phyloP scores from a whole-genome alignment of 805 yeast species.

The Kuraishia hungarica region DNA sequence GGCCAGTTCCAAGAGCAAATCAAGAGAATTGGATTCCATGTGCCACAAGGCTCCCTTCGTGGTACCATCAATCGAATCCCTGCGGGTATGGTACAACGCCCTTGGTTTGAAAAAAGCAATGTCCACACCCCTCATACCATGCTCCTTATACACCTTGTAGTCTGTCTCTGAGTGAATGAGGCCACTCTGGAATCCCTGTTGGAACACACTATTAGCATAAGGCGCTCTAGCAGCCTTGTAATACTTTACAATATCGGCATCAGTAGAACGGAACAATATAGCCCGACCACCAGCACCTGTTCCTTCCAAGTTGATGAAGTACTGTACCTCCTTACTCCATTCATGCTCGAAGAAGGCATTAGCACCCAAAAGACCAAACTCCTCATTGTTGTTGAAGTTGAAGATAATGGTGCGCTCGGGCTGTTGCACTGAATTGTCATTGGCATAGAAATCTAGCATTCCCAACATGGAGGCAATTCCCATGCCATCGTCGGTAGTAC shows the following conservation, averaged over 20 bases:
- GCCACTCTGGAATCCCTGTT: slow-evolving; percentile 74
- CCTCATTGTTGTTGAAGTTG: slow-evolving; percentile 87
- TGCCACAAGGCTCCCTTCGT: slow-evolving; percentile 71
- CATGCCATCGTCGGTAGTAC: slow-evolving; percentile 89
- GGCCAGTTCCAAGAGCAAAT: slow-evolving; percentile 41
- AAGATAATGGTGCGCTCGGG: slow-evolving; percentile 70
- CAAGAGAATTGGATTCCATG: slow-evolving; percentile 69
- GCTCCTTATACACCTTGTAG: slow-evolving; percentile 57
- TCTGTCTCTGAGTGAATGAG: slow-evolving; percentile 79
- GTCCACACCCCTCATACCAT: slow-evolving; percentile 79
- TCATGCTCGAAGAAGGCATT: slow-evolving; percentile 62
- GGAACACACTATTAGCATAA: slow-evolving; percentile 72
- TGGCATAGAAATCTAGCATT: slow-evolving; percentile 41
- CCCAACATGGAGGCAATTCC: slow-evolving; percentile 81
- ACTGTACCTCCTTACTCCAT: slow-evolving; percentile 54
- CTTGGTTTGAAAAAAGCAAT: slow-evolving; percentile 86
- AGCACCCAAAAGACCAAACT: slow-evolving; percentile 82
- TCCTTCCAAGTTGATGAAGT: slow-evolving; percentile 80
- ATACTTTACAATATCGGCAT: slow-evolving; percentile 57
- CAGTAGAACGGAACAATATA: slow-evolving; percentile 75
- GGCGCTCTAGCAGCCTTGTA: slow-evolving; percentile 53
- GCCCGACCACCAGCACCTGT: slow-evolving; percentile 90
- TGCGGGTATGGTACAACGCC: slow-evolving; percentile 69
- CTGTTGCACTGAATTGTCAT: slow-evolving; percentile 21
- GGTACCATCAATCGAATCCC: slow-evolving; percentile 61